Evolutionary conservation across 2,329 filamentous ascomycete genomes (phyloP).

Genomic region (Fusarium pseudograminearum): DNA sequence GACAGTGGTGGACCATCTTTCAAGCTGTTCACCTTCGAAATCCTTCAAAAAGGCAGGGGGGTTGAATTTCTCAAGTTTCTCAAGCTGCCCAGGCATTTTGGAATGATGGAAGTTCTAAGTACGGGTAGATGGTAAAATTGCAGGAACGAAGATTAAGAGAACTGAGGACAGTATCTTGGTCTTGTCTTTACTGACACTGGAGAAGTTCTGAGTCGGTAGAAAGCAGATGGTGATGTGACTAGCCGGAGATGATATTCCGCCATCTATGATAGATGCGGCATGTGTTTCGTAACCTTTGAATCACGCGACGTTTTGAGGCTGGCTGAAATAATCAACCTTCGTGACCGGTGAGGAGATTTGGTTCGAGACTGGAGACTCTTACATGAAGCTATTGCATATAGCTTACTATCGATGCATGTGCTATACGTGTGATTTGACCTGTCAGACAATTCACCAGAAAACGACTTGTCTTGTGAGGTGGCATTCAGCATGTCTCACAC

Average conservation of each 20-base stretch:
- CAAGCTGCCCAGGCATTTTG: not conserved
- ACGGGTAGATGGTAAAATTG: not conserved
- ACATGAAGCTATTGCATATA: not conserved
- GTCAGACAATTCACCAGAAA: not conserved
- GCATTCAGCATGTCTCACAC: not conserved
- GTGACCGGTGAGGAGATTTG: not conserved
- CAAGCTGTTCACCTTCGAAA: not conserved
- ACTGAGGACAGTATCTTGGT: not conserved
- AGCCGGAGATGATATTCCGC: not conserved
- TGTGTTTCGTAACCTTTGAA: not conserved
- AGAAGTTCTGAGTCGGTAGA: not conserved
- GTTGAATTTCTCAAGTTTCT: not conserved
- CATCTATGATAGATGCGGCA: not conserved
- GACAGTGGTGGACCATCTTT: not conserved
- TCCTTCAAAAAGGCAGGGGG: not conserved
- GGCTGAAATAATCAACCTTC: not conserved
- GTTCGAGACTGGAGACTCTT: not conserved
- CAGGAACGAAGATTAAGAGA: fast-evolving
- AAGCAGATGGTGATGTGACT: not conserved
- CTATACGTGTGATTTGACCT: not conserved
- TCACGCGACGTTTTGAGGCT: not conserved
- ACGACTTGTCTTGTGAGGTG: not conserved
- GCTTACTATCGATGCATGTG: not conserved
- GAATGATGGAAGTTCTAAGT: not conserved
- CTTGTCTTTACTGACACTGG: not conserved